These are phyloP conservation scores for Wallacemonas sp. DNA, from an alignment of 208 protist genomes.

Conservation along the genomic window DNA sequence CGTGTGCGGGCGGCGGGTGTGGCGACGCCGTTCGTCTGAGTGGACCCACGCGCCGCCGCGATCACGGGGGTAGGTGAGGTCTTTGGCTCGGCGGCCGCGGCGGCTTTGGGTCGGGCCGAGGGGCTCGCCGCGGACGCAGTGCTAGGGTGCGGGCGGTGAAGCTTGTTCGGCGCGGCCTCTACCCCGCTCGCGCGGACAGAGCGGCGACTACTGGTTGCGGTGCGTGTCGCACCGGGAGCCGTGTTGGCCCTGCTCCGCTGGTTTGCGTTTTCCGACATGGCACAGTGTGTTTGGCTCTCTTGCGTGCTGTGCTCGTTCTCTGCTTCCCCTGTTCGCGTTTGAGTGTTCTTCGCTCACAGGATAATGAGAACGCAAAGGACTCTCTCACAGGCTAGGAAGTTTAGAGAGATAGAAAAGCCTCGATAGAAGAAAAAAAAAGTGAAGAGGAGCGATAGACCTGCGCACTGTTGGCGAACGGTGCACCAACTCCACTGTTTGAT, in stretches of 20 bases:
- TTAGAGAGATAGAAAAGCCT: conserved; percentile 1
- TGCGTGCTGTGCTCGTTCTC: not conserved
- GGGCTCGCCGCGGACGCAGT: not conserved
- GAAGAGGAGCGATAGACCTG: conserved; percentile 3
- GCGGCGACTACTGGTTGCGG: conserved; percentile 2
- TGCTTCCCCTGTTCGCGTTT: too few species aligned
- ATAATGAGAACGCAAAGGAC: not conserved
- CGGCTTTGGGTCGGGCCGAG: not conserved
- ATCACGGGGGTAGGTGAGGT: not conserved
- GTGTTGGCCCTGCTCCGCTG: not conserved
- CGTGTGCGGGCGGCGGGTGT: not conserved
- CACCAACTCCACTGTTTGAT: not conserved
- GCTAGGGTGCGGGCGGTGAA: conserved; percentile 3
- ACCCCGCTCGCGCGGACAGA: not conserved
- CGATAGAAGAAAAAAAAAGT: conserved; percentile 19
- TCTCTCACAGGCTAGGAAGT: too few species aligned
- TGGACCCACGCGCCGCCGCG: not conserved
- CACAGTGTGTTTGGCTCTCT: not conserved
- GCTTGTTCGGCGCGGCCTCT: conserved; percentile 2
- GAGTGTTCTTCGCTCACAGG: not conserved
- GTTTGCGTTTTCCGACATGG: conserved; percentile 6
- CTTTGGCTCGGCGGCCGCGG: not conserved
- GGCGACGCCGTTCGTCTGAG: not conserved
- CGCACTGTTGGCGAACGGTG: not conserved
- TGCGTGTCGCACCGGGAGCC: not conserved